These are phyloP conservation scores for Hibiscus trionum DNA, from an alignment of 345 rosid genomes.

Conservation along the genomic window DNA sequence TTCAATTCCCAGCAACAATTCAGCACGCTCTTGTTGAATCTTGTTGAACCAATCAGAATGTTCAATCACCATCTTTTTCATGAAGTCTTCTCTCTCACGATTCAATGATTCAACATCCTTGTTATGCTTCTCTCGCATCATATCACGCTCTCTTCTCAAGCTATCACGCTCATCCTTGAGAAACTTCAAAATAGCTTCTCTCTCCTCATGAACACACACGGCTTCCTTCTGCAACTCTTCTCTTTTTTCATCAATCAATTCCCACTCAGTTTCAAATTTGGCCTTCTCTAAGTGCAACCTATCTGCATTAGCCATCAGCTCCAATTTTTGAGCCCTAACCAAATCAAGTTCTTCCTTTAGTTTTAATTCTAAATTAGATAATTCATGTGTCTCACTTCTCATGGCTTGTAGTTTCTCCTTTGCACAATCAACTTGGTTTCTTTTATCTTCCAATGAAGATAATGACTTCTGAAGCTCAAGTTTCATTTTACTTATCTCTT, in stretches of 20 bases:
- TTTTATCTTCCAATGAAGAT: constrained; percentile 56
- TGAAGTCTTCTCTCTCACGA: constrained; percentile 70
- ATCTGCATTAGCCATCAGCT: constrained; percentile 72
- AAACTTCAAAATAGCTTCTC: constrained; percentile 52
- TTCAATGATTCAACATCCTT: constrained; percentile 51
- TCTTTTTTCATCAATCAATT: constrained; percentile 82
- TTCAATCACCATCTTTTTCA: constrained; percentile 65
- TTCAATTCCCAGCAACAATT: constrained; percentile 73
- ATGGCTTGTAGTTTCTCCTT: constrained; percentile 61
- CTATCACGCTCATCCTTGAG: constrained; percentile 77
- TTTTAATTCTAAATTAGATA: constrained; percentile 62
- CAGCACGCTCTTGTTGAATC: constrained; percentile 80
- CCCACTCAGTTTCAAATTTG: constrained; percentile 90
- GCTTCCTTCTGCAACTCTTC: constrained; percentile 63
- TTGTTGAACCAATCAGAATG: constrained; percentile 81
- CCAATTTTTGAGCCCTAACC: constrained; percentile 71
- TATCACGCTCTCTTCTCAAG: constrained; percentile 63
- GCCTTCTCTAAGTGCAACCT: constrained; percentile 66
- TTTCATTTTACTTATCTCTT: constrained; percentile 45
- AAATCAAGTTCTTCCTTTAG: constrained; percentile 92
- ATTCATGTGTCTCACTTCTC: constrained; percentile 69
- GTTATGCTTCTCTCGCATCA: constrained; percentile 56
- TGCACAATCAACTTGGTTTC: constrained; percentile 55
- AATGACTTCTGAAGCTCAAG: constrained; percentile 57
- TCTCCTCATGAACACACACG: constrained; percentile 47